These are phyloP conservation scores for Hypoxylon rickii DNA, from an alignment of 495 filamentous ascomycete species.

Conservation along the genomic window DNA sequence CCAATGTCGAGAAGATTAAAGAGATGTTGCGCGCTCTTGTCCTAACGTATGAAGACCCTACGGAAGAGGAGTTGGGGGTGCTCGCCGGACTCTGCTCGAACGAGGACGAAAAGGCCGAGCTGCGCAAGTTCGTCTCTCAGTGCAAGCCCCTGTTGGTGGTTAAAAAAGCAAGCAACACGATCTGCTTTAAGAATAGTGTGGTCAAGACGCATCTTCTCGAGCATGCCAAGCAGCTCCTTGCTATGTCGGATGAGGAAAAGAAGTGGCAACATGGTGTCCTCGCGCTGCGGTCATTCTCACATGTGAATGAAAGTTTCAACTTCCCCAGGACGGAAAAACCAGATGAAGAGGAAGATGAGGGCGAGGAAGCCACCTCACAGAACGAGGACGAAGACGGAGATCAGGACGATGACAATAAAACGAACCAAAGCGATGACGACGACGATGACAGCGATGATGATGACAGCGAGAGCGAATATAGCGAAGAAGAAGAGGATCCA, in stretches of 20 bases:
- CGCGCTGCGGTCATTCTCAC: slow-evolving; percentile 40
- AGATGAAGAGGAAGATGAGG: slow-evolving; percentile 8
- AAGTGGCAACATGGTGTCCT: slow-evolving; percentile 48
- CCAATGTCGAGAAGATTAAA: slow-evolving; percentile 41
- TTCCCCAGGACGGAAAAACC: slow-evolving; percentile 8
- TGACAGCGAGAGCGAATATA: slow-evolving; percentile 10
- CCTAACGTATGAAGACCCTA: slow-evolving; percentile 43
- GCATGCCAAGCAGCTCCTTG: slow-evolving; percentile 37
- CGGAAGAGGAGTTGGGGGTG: slow-evolving; percentile 37
- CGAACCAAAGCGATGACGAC: slow-evolving; percentile 8
- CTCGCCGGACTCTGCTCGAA: slow-evolving; percentile 35
- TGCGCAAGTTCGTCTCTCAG: slow-evolving; percentile 35
- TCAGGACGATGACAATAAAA: background rate
- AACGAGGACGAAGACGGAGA: slow-evolving; percentile 1
- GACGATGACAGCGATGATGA: slow-evolving; percentile 18
- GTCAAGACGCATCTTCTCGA: slow-evolving; percentile 42
- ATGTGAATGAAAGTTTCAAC: slow-evolving; percentile 38
- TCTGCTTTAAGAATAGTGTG: slow-evolving; percentile 41
- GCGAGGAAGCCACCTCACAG: slow-evolving; percentile 6
- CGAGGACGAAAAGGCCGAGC: slow-evolving; percentile 36
- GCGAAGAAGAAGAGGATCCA: slow-evolving; percentile 19
- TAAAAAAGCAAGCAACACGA: slow-evolving; percentile 22
- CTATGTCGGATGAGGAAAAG: slow-evolving; percentile 40
- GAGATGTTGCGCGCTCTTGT: slow-evolving; percentile 44
- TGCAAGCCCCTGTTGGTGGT: slow-evolving; percentile 41